Conservation (phyloP, 2,329 filamentous ascomycete genomes). For the Ilyonectria destructans region DNA sequence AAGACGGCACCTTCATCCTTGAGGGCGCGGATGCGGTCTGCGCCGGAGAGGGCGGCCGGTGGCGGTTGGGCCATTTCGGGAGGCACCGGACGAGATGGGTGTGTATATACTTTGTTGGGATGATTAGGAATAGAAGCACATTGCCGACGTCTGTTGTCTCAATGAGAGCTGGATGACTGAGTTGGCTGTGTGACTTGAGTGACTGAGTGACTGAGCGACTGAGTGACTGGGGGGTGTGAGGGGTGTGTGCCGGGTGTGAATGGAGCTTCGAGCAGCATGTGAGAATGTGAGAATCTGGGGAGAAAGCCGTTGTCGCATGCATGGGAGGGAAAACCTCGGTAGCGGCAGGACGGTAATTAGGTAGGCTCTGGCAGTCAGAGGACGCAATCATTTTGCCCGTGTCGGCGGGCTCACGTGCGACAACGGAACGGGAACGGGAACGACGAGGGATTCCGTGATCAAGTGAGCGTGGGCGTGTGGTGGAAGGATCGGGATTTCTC, state of each 20-base stretch:
- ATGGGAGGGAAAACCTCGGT: constrained; percentile 35
- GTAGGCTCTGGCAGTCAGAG: constrained; percentile 20
- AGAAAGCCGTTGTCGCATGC: background rate
- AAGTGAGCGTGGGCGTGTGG: constrained; percentile 38
- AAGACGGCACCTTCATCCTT: constrained; percentile 65
- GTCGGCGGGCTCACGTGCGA: constrained; percentile 43
- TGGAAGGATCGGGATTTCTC: constrained; percentile 34
- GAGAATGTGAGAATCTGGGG: constrained; percentile 46
- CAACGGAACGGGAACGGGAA: constrained; percentile 11
- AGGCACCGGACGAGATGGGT: background rate
- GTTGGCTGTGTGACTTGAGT: constrained; percentile 8
- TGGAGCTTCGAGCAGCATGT: constrained; percentile 22
- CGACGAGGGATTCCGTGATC: constrained; percentile 26
- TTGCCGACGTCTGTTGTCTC: background rate
- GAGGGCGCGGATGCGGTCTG: constrained; percentile 59
- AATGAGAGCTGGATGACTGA: constrained; percentile 5
- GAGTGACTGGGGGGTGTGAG: constrained; percentile 17
- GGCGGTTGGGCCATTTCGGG: constrained; percentile 39
- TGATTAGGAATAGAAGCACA: background rate
- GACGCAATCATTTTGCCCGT: constrained; percentile 30
- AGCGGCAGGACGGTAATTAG: background rate
- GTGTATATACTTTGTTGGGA: background rate
- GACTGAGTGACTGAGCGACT: background rate
- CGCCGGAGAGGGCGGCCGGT: constrained; percentile 48
- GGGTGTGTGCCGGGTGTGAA: constrained; percentile 31